These are phyloP conservation scores for Cordyceps cicadae DNA, from an alignment of 2,329 filamentous ascomycete species.

Conservation along the genomic window DNA sequence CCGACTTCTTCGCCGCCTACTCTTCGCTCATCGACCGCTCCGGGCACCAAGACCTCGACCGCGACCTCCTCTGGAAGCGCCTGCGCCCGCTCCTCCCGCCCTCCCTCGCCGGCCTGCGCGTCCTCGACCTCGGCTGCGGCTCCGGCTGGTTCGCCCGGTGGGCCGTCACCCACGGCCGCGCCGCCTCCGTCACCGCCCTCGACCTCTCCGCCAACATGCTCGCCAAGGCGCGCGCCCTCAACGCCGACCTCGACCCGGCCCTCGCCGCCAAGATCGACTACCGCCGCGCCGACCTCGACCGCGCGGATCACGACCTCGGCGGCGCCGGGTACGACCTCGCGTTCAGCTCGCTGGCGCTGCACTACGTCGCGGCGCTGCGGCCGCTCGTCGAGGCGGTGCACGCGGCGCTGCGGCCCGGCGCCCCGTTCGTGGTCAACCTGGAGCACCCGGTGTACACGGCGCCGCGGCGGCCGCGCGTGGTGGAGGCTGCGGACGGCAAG, in stretches of 20 bases:
- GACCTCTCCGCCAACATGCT: conserved; percentile 39
- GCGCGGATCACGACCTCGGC: background rate
- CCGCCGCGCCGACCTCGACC: conserved; percentile 26
- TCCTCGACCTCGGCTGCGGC: conserved; percentile 39
- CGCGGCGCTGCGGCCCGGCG: conserved; percentile 25
- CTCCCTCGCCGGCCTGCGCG: conserved; percentile 19
- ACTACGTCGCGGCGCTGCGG: conserved; percentile 30
- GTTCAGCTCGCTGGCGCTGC: conserved; percentile 33
- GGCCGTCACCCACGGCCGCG: conserved; percentile 31
- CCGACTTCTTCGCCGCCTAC: conserved; percentile 36
- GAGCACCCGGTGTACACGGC: conserved; percentile 41
- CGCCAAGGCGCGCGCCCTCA: conserved; percentile 23
- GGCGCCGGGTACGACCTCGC: conserved; percentile 27
- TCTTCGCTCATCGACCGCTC: conserved; percentile 30
- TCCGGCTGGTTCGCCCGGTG: conserved; percentile 39
- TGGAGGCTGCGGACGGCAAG: conserved; percentile 22
- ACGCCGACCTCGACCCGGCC: conserved; percentile 11
- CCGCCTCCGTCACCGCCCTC: conserved; percentile 26
- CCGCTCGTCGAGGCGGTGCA: conserved; percentile 25
- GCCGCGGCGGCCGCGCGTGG: conserved; percentile 25
- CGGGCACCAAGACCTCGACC: conserved; percentile 26
- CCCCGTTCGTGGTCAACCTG: conserved; percentile 35
- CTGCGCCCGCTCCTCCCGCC: conserved; percentile 30
- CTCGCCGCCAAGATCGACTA: conserved; percentile 23
- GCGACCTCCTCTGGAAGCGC: conserved; percentile 36